phyloP scores from a whole-genome alignment of 2,329 filamentous ascomycete species.

The Diplodia scrobiculata region DNA sequence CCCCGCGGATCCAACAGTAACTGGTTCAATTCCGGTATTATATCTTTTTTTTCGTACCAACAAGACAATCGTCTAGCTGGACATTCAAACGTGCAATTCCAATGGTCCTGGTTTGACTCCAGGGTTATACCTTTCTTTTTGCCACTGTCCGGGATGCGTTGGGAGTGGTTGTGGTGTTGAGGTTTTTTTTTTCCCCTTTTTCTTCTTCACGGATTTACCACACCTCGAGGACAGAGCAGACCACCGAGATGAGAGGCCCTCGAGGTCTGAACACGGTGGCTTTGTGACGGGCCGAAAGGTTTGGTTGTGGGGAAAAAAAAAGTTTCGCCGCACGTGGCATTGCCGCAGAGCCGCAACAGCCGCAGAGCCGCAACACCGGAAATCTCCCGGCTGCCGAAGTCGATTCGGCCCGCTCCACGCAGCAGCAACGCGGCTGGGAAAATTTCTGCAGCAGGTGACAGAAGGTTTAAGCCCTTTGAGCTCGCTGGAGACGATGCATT shows the following conservation, averaged over 20 bases:
- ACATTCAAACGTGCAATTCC: neutral
- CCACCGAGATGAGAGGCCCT: no score
- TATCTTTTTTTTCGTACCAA: neutral
- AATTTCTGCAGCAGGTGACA: neutral
- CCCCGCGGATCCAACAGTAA: neutral
- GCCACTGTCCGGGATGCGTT: no score
- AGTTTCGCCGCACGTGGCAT: no score
- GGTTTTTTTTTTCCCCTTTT: no score
- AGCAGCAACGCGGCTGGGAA: neutral
- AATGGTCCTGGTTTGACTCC: neutral
- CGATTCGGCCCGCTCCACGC: neutral
- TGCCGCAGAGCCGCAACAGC: no score
- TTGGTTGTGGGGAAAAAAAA: neutral
- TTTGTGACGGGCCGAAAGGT: neutral
- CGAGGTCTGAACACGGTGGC: neutral
- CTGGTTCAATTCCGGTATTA: slow-evolving; percentile 1
- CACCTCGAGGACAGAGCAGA: no score
- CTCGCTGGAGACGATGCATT: no score
- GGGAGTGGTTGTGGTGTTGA: no score
- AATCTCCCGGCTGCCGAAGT: neutral
- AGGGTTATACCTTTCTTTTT: neutral
- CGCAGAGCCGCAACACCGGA: neutral
- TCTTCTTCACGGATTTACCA: no score
- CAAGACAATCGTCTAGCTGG: no score
- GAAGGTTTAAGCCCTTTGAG: no score